Conservation (phyloP, 2,329 filamentous ascomycete genomes). For the Xylaria sp. region DNA sequence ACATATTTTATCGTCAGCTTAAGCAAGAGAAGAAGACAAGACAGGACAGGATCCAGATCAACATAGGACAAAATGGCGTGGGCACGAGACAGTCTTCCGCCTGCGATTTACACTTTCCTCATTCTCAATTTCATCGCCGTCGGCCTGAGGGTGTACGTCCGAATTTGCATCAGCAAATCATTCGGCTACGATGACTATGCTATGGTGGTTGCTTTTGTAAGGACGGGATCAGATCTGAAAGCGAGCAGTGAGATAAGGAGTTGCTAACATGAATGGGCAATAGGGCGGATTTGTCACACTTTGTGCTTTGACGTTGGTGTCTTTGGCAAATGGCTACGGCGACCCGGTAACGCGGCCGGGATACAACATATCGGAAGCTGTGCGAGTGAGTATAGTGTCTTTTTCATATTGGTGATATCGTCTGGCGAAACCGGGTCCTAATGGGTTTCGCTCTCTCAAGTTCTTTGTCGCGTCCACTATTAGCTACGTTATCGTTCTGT, state of each 20-base stretch:
- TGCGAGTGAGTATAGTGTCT: conserved; percentile 29
- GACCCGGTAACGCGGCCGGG: conserved; percentile 8
- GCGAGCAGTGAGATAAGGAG: background rate
- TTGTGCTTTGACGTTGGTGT: conserved; percentile 35
- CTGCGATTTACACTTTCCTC: conserved; percentile 39
- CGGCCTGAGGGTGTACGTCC: conserved; percentile 37
- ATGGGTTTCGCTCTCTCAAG: conserved; percentile 14
- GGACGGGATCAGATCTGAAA: background rate
- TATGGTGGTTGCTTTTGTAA: conserved; percentile 39
- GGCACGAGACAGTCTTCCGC: conserved; percentile 40
- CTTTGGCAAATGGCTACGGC: conserved; percentile 35
- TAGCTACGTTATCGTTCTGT: conserved; percentile 39
- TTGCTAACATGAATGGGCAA: conserved; percentile 21
- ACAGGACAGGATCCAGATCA: background rate
- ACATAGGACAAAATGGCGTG: conserved; percentile 32
- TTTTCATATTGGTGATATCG: background rate
- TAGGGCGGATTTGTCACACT: conserved; percentile 37
- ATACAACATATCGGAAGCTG: conserved; percentile 27
- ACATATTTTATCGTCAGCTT: conserved; percentile 20
- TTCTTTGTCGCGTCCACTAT: conserved; percentile 39
- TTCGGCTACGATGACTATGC: conserved; percentile 40
- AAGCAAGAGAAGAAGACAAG: background rate
- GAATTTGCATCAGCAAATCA: conserved; percentile 38
- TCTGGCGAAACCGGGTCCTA: conserved; percentile 8
- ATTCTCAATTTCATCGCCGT: conserved; percentile 37